Evolutionary conservation across 148 eudicot genomes (phyloP).

Genomic region (Chenopodium berlandieri): DNA sequence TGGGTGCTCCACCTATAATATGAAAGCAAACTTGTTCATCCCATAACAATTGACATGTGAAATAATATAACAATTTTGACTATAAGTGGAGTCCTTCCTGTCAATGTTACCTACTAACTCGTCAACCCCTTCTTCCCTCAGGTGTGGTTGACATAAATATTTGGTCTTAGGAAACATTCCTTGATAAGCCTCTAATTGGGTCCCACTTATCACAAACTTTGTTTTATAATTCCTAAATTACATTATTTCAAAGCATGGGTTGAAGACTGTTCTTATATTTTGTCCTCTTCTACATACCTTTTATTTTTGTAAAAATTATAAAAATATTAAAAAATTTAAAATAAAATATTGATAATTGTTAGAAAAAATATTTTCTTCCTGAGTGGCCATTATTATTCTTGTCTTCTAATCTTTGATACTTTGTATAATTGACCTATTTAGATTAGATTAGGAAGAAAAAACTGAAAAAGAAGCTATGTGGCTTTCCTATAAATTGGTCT

Average conservation of each 20-base stretch:
- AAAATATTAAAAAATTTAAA: not conserved
- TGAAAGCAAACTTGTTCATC: slow-evolving; percentile 1
- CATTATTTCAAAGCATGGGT: slow-evolving; percentile 11
- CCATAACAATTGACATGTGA: slow-evolving; percentile 20
- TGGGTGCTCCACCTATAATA: slow-evolving; percentile 14
- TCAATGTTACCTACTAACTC: slow-evolving; percentile 21
- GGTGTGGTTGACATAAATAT: slow-evolving; percentile 29
- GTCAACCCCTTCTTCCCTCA: slow-evolving; percentile 18
- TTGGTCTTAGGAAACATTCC: slow-evolving; percentile 28
- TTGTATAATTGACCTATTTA: slow-evolving; percentile 12
- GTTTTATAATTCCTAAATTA: not conserved
- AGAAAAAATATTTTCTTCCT: slow-evolving; percentile 1
- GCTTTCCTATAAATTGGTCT: not conserved
- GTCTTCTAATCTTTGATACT: slow-evolving; percentile 5
- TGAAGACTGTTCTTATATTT: slow-evolving; percentile 4
- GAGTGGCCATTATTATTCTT: slow-evolving; percentile 7
- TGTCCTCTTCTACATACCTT: slow-evolving; percentile 17
- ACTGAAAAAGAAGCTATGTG: not conserved
- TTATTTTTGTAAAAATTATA: not conserved
- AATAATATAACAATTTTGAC: not conserved
- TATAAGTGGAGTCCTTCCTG: slow-evolving; percentile 24
- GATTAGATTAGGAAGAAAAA: not conserved
- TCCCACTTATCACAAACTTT: slow-evolving; percentile 15
- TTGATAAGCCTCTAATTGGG: slow-evolving; percentile 23
- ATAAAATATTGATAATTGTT: not conserved